Conservation (phyloP, 2,329 filamentous ascomycete genomes). For the Fusarium globosum region DNA sequence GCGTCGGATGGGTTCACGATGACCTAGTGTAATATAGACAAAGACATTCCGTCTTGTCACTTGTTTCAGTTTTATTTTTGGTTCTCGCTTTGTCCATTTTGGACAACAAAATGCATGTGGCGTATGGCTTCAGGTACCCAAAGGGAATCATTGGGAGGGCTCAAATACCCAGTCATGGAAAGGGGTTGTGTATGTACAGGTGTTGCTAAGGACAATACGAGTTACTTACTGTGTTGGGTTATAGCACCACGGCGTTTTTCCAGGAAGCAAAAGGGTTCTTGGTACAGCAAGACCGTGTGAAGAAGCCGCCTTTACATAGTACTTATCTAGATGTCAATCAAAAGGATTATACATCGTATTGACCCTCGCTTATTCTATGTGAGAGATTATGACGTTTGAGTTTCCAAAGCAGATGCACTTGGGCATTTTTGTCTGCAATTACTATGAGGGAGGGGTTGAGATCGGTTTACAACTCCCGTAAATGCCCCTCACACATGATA, state of each 20-base stretch:
- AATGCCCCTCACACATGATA: background rate
- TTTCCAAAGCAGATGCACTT: background rate
- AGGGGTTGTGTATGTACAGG: conserved; percentile 14
- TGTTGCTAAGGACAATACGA: conserved; percentile 25
- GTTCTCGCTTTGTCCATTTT: conserved; percentile 34
- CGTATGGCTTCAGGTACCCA: conserved; percentile 31
- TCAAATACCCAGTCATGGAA: conserved; percentile 31
- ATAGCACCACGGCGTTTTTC: conserved; percentile 41
- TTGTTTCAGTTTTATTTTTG: conserved; percentile 38
- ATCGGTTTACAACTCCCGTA: background rate
- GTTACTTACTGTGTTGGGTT: conserved; percentile 36
- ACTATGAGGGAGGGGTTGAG: background rate
- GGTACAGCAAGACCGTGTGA: conserved; percentile 13
- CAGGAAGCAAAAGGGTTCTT: conserved; percentile 32
- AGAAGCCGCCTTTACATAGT: conserved; percentile 7
- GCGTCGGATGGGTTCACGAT: conserved; percentile 40
- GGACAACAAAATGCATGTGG: conserved; percentile 42
- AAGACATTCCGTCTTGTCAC: conserved; percentile 32
- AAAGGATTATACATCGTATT: conserved; percentile 12
- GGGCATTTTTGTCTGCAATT: background rate
- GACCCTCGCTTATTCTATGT: background rate
- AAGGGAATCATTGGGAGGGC: conserved; percentile 30
- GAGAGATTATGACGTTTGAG: background rate
- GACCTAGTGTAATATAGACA: conserved; percentile 46
- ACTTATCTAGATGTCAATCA: conserved; percentile 25